These are phyloP conservation scores for Cryptosporidium parvum DNA, from an alignment of 169 alveolate species.

Conservation along the genomic window DNA sequence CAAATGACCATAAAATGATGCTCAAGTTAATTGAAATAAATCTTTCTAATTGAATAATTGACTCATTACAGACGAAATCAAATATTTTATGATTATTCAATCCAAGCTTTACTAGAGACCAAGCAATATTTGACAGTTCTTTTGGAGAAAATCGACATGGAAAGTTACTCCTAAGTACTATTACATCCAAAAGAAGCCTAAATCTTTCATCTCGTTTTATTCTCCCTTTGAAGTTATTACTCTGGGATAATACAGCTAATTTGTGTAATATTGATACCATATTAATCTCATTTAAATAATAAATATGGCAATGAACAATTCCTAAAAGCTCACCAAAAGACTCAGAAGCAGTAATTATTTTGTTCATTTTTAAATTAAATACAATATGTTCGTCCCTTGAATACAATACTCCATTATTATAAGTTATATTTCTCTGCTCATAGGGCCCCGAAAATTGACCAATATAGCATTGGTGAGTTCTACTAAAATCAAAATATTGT, in stretches of 20 bases:
- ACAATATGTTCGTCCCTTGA: constrained; percentile 14
- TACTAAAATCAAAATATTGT: not conserved
- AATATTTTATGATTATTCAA: constrained; percentile 37
- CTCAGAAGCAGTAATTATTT: constrained; percentile 17
- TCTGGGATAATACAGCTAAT: constrained; percentile 4
- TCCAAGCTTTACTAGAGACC: constrained; percentile 67
- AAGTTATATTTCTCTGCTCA: not conserved
- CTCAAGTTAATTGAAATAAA: constrained; percentile 49
- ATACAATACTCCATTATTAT: not conserved
- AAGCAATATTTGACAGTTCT: constrained; percentile 45
- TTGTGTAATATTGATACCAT: constrained; percentile 45
- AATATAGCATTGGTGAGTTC: not conserved
- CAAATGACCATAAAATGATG: constrained; percentile 52
- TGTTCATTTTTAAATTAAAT: constrained; percentile 30
- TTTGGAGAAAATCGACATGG: constrained; percentile 42
- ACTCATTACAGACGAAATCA: constrained; percentile 46
- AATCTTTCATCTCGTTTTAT: constrained; percentile 49
- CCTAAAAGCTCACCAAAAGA: constrained; percentile 6
- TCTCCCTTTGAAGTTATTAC: not conserved
- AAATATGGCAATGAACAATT: constrained; percentile 1
- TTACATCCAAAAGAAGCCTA: constrained; percentile 16
- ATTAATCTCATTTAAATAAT: constrained; percentile 50
- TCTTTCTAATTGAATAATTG: constrained; percentile 37
- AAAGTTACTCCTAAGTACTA: constrained; percentile 11
- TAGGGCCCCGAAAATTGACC: not conserved